phyloP scores from a whole-genome alignment of 768 basidiomycete genomes.

The Kondoa malvinella region DNA sequence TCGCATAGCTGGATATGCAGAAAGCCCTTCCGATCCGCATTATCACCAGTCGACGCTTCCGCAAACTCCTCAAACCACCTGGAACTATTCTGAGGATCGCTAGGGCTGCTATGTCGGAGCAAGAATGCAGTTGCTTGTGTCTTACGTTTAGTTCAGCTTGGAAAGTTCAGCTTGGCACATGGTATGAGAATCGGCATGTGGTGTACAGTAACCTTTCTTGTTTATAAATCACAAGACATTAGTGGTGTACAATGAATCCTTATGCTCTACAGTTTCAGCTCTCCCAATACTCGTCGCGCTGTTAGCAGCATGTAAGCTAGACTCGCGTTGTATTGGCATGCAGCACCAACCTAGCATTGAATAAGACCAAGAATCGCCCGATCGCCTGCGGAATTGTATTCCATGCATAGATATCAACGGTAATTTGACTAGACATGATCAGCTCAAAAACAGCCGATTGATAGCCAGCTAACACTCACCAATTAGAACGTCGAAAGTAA shows the following conservation, averaged over 20 bases:
- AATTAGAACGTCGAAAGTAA: background rate
- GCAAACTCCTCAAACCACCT: background rate
- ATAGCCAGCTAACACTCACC: background rate
- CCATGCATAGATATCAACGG: conserved; percentile 61
- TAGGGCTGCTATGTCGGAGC: background rate
- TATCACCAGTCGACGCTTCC: background rate
- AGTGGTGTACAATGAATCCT: background rate
- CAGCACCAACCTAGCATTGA: conserved; percentile 54
- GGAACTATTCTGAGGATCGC: background rate
- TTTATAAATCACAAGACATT: background rate
- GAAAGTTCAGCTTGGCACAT: too few relatives aligned
- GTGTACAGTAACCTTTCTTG: too few relatives aligned
- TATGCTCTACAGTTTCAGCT: background rate
- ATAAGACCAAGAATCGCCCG: conserved; percentile 92
- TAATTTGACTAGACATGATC: conserved; percentile 99
- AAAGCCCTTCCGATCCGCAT: background rate
- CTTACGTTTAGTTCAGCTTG: too few relatives aligned
- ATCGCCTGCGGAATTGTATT: conserved; percentile 77
- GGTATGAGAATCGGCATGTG: too few relatives aligned
- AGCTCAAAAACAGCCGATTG: too few relatives aligned
- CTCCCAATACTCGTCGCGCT: background rate
- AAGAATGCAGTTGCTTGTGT: too few relatives aligned
- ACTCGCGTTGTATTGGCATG: too few relatives aligned
- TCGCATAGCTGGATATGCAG: background rate
- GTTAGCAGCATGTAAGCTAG: too few relatives aligned